Percentiles rank a stretch among this genome's conserved stretches.
These are phyloP conservation scores for Lasiodiplodia gonubiensis DNA, from an alignment of 2,329 filamentous ascomycete species.

Conservation along the genomic window DNA sequence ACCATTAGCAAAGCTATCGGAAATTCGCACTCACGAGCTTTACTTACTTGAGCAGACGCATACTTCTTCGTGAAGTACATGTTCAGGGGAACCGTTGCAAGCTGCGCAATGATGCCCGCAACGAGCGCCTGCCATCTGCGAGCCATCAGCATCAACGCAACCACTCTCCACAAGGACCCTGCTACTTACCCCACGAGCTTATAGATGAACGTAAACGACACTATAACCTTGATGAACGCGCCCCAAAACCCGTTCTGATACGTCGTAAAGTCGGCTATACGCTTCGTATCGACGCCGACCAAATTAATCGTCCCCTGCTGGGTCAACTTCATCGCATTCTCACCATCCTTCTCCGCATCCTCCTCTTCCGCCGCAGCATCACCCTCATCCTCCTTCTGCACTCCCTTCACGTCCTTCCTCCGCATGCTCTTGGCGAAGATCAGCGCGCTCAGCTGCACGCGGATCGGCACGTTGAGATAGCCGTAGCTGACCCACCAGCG, in stretches of 20 bases:
- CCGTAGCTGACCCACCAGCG: constrained; percentile 69
- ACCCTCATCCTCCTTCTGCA: constrained; percentile 49
- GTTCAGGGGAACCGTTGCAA: constrained; percentile 71
- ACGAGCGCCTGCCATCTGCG: constrained; percentile 66
- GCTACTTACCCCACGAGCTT: constrained; percentile 63
- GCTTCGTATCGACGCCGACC: constrained; percentile 75
- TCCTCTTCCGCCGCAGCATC: constrained; percentile 37
- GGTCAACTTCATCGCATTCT: constrained; percentile 61
- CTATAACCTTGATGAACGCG: constrained; percentile 65
- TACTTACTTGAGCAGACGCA: constrained; percentile 55
- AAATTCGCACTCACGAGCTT: too few species aligned
- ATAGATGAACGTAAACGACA: constrained; percentile 71
- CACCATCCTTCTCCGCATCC: constrained; percentile 48
- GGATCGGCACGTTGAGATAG: constrained; percentile 68
- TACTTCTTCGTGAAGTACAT: constrained; percentile 70
- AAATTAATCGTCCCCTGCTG: constrained; percentile 77
- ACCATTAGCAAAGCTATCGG: neutral
- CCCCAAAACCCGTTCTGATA: constrained; percentile 70
- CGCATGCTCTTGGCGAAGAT: constrained; percentile 80
- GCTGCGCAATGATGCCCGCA: constrained; percentile 68
- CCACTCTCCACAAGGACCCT: neutral
- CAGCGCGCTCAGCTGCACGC: constrained; percentile 71
- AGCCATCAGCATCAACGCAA: neutral
- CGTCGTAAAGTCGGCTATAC: constrained; percentile 71
- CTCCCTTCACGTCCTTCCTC: constrained; percentile 75